Evolutionary conservation across 1,139 yeast genomes (phyloP).

Genomic region (Pichia sp.): DNA sequence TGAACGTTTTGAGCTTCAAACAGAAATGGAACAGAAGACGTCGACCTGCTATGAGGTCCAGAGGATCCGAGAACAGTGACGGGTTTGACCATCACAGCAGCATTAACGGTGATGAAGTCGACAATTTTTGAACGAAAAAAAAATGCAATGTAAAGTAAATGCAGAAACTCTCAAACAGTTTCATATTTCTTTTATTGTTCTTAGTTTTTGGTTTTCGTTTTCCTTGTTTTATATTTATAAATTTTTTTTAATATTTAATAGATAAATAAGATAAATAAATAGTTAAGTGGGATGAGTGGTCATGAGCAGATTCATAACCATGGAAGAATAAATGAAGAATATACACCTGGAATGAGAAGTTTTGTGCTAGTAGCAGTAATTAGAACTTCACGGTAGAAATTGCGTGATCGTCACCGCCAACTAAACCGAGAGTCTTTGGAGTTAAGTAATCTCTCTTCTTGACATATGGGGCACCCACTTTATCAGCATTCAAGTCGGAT

Average conservation of each 20-base stretch:
- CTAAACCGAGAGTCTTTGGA: conserved; percentile 34
- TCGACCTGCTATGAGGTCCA: conserved; percentile 5
- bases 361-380: not conserved
- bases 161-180: too few species aligned
- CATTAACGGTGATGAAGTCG: not conserved
- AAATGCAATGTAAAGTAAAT: not conserved
- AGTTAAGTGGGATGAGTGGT: not conserved
- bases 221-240: not conserved
- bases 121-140: not conserved
- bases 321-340: not conserved
- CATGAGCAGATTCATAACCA: not conserved
- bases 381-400: conserved; percentile 22
- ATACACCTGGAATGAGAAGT: not conserved
- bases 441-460: conserved; percentile 34
- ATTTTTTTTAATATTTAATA: not conserved
- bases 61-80: not conserved
- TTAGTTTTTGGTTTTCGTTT: not conserved
- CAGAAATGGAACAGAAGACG: conserved; percentile 14
- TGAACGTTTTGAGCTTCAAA: conserved; percentile 15
- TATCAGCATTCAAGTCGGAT: conserved; percentile 26
- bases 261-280: conserved; percentile 5
- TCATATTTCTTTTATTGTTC: not conserved
- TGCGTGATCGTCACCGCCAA: conserved; percentile 32
- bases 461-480: conserved; percentile 34
- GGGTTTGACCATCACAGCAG: not conserved